Percentiles rank a stretch among this genome's conserved stretches.
Conservation (phyloP, 805 yeast species). For the Hanseniaspora hatyaiensis region DNA sequence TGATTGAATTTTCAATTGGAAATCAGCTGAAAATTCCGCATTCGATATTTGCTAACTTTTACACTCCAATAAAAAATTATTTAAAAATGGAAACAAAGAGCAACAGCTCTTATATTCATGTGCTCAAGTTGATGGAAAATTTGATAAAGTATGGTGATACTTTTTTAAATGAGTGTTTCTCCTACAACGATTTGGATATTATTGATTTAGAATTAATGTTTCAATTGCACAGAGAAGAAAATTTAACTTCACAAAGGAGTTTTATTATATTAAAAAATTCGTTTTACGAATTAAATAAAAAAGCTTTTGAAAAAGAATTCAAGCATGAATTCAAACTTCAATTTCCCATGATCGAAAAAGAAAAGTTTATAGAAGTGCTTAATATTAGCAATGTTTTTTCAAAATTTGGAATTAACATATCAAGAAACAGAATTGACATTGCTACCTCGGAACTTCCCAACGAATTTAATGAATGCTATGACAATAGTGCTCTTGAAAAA, state of each 20-base stretch:
- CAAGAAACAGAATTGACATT: too few species aligned
- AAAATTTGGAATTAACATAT: too few species aligned
- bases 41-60: neutral
- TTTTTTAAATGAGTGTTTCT: neutral
- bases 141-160: neutral
- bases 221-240: neutral
- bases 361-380: neutral
- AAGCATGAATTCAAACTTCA: neutral
- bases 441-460: too few species aligned
- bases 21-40: neutral
- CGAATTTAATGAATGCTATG: too few species aligned
- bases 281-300: too few species aligned
- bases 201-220: neutral
- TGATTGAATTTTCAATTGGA: neutral
- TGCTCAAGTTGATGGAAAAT: neutral
- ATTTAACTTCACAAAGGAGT: too few species aligned
- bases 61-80: neutral
- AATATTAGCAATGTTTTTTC: neutral
- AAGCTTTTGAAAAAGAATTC: too few species aligned
- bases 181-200: neutral
- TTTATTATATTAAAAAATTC: neutral
- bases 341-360: neutral
- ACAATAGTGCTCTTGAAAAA: too few species aligned
- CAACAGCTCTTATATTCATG: too few species aligned
- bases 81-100: too few species aligned